phyloP scores from a whole-genome alignment of 2,329 filamentous ascomycete species.

The Paecilomyces formosus region DNA sequence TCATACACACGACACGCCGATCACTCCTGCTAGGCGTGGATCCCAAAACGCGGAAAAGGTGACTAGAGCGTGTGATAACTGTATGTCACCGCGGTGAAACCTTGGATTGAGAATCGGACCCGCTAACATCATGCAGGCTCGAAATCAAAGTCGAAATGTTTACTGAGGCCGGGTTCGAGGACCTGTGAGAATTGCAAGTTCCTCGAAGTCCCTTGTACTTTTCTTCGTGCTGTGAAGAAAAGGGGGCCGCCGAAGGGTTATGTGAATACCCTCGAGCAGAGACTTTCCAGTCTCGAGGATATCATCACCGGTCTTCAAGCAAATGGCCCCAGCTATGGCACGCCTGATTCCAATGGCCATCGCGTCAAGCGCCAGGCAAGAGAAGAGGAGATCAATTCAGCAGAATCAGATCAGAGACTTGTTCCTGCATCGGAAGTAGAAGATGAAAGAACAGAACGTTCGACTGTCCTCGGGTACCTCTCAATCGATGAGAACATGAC shows the following conservation, averaged over 20 bases:
- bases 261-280: slow-evolving; percentile 6
- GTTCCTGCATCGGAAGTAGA: not conserved
- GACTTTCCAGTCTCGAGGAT: slow-evolving; percentile 3
- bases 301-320: slow-evolving; percentile 3
- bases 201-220: slow-evolving; percentile 5
- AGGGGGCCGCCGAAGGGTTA: slow-evolving; percentile 6
- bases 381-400: not conserved
- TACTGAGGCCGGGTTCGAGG: slow-evolving; percentile 5
- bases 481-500: slow-evolving; percentile 8
- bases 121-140: slow-evolving; percentile 2
- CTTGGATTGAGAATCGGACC: not conserved
- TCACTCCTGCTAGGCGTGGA: slow-evolving; percentile 1
- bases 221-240: slow-evolving; percentile 6
- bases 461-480: slow-evolving; percentile 6
- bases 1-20: not conserved
- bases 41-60: slow-evolving; percentile 6
- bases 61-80: slow-evolving; percentile 6
- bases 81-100: slow-evolving; percentile 3
- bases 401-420: not conserved
- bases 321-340: not conserved
- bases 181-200: slow-evolving; percentile 6
- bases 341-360: not conserved
- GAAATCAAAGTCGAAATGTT: slow-evolving; percentile 7
- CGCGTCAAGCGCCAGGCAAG: not conserved
- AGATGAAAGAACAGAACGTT: slow-evolving; percentile 2